Evolutionary conservation across 177 flowering plant genomes (phyloP).

Genomic region (Vitis hybrid): DNA sequence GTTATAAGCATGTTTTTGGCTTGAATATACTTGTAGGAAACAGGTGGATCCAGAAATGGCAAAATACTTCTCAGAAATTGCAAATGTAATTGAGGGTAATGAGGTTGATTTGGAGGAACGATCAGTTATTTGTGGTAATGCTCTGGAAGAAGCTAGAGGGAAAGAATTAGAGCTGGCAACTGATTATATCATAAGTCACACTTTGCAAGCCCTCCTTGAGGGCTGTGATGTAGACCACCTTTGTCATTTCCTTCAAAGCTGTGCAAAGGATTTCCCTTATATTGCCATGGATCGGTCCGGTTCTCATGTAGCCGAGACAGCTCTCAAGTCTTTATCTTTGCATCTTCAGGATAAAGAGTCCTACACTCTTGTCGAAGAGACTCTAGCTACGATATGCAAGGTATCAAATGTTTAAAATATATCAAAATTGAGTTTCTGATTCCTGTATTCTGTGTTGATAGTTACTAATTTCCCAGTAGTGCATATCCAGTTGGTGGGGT

Average conservation of each 20-base stretch:
- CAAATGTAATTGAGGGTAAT: slow-evolving; percentile 67
- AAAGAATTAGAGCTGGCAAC: slow-evolving; percentile 88
- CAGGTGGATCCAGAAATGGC: slow-evolving; percentile 82
- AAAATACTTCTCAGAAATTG: slow-evolving; percentile 77
- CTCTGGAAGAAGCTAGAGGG: slow-evolving; percentile 85
- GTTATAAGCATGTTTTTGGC: background rate
- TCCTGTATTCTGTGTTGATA: background rate
- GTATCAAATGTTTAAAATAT: slow-evolving; percentile 27
- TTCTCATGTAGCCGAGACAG: slow-evolving; percentile 91
- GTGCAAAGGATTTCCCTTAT: slow-evolving; percentile 53
- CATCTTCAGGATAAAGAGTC: slow-evolving; percentile 63
- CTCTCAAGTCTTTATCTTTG: slow-evolving; percentile 58
- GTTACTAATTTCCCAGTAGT: background rate
- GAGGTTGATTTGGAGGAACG: slow-evolving; percentile 69
- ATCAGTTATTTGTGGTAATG: slow-evolving; percentile 70
- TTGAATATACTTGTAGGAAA: slow-evolving; percentile 45
- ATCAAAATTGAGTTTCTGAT: background rate
- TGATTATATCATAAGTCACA: slow-evolving; percentile 76
- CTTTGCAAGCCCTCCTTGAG: slow-evolving; percentile 71
- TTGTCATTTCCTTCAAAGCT: slow-evolving; percentile 66
- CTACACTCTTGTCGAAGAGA: slow-evolving; percentile 50
- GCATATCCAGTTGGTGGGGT: background rate
- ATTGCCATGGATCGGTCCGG: slow-evolving; percentile 84
- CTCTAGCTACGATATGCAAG: slow-evolving; percentile 67
- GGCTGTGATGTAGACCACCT: slow-evolving; percentile 71